Evolutionary conservation across 2,329 filamentous ascomycete genomes (phyloP).

Genomic region (Scedosporium dehoogii): DNA sequence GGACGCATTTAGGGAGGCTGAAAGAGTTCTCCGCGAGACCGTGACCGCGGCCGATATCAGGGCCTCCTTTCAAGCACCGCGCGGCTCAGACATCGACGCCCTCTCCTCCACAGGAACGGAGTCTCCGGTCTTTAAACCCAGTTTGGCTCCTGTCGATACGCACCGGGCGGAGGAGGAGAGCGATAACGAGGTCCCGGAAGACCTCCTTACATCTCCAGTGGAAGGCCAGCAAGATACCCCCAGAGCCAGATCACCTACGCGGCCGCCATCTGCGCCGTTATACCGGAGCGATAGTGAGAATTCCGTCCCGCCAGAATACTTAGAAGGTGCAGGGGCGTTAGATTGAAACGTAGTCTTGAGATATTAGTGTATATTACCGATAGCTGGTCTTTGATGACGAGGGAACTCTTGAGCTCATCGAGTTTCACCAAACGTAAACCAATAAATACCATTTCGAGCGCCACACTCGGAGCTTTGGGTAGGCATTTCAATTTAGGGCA

Average conservation of each 20-base stretch:
- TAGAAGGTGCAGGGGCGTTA: conserved; percentile 24
- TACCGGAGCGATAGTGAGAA: conserved; percentile 30
- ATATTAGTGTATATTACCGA: neutral
- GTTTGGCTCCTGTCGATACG: conserved; percentile 9
- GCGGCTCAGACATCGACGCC: neutral
- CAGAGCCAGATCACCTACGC: neutral
- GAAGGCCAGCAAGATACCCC: conserved; percentile 11
- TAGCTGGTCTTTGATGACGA: neutral
- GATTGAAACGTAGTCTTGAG: neutral
- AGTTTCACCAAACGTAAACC: too few species aligned
- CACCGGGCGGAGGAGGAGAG: conserved; percentile 17
- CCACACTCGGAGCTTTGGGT: too few species aligned
- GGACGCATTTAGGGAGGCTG: conserved; percentile 54
- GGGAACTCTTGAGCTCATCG: too few species aligned
- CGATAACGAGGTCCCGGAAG: conserved; percentile 33
- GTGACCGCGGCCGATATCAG: conserved; percentile 18
- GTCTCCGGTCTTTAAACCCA: conserved; percentile 9
- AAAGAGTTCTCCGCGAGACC: conserved; percentile 38
- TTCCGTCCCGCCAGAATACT: conserved; percentile 41
- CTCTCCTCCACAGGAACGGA: neutral
- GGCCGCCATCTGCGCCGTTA: neutral
- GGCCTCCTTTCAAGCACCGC: conserved; percentile 5
- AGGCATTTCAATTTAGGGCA: too few species aligned
- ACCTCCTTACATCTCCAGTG: conserved; percentile 25
- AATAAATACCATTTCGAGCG: too few species aligned